phyloP scores from a whole-genome alignment of 371 early-diverging fungal species.

The Entomophthora muscae region DNA sequence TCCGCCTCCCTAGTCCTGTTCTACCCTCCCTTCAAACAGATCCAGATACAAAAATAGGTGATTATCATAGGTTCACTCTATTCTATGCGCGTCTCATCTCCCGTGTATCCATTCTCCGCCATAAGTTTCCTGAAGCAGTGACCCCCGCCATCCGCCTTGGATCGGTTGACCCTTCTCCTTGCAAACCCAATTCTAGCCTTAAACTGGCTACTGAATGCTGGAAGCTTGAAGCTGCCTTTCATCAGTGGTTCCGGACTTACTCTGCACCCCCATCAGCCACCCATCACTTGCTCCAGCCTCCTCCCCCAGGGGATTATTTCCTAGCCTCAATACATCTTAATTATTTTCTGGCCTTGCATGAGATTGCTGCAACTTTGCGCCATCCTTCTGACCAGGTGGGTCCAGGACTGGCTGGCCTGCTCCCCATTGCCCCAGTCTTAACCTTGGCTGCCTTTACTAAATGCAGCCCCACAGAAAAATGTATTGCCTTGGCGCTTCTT shows the following conservation, averaged over 20 bases:
- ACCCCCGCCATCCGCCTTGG: background rate
- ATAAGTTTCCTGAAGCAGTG: background rate
- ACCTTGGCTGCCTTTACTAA: background rate
- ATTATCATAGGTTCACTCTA: background rate
- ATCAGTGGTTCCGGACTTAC: background rate
- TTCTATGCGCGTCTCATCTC: background rate
- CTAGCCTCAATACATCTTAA: background rate
- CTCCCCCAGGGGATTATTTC: background rate
- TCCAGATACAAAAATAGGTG: background rate
- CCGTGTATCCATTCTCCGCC: background rate
- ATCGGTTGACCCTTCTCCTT: background rate
- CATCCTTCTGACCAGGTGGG: background rate
- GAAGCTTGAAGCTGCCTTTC: background rate
- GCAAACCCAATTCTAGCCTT: background rate
- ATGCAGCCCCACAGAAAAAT: background rate
- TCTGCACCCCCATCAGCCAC: background rate
- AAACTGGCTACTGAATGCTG: background rate
- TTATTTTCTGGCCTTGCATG: slow-evolving; percentile 1
- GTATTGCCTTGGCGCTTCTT: background rate
- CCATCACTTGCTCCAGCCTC: background rate
- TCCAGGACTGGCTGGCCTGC: background rate
- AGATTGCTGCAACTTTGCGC: background rate
- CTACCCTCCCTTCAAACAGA: background rate
- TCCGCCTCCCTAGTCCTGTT: background rate
- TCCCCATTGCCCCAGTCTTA: background rate